phyloP scores from a whole-genome alignment of 305 asterid genomes.

The Fraxinus greggii region DNA sequence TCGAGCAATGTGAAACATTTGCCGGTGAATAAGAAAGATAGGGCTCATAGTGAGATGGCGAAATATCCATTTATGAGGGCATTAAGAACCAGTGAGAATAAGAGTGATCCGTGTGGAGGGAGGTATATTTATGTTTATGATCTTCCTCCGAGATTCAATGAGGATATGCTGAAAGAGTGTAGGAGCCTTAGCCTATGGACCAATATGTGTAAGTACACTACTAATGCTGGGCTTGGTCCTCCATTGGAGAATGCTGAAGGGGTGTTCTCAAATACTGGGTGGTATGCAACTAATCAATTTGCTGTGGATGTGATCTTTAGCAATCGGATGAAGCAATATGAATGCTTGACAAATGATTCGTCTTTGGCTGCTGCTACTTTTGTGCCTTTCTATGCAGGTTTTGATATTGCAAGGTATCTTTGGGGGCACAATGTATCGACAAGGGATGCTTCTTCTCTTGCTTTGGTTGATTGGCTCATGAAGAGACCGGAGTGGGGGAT shows the following conservation, averaged over 20 bases:
- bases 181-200: conserved; percentile 71
- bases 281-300: conserved; percentile 81
- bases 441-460: conserved; percentile 73
- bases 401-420: conserved; percentile 68
- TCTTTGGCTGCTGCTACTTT: conserved; percentile 79
- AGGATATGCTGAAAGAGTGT: conserved; percentile 77
- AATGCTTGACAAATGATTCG: conserved; percentile 72
- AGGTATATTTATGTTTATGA: conserved; percentile 72
- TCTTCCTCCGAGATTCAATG: conserved; percentile 72
- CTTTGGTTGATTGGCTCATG: conserved; percentile 63
- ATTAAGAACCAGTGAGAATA: conserved; percentile 56
- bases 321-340: conserved; percentile 74
- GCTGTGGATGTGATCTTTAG: conserved; percentile 70
- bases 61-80: conserved; percentile 64
- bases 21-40: conserved; percentile 12
- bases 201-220: conserved; percentile 72
- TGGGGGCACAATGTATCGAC: conserved; percentile 66
- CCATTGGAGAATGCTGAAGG: conserved; percentile 64
- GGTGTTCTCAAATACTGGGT: conserved; percentile 68
- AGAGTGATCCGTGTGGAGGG: conserved; percentile 88
- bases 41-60: conserved; percentile 19
- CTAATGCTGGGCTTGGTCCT: conserved; percentile 71
- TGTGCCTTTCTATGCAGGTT: conserved; percentile 84
- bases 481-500: conserved; percentile 66
- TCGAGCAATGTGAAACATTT: neutral